Percentiles rank a stretch among this genome's conserved stretches.
Evolutionary conservation across 345 rosid genomes (phyloP).

Genomic region (Mercurialis annua): DNA sequence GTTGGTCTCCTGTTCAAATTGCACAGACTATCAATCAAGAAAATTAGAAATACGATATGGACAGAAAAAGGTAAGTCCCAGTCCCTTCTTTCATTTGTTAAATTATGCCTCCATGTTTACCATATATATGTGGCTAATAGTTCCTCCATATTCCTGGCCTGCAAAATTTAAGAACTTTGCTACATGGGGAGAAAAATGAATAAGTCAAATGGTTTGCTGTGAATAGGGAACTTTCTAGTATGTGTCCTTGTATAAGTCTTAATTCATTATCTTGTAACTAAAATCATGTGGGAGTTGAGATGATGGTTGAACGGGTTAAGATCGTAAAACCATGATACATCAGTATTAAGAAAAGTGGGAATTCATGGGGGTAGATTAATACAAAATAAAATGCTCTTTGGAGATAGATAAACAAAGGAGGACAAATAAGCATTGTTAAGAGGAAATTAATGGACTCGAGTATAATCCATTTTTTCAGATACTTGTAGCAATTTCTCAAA

Average conservation of each 20-base stretch:
- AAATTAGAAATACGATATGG: constrained; percentile 86
- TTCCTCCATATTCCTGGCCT: not conserved
- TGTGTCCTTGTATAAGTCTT: too few relatives aligned
- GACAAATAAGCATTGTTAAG: too few relatives aligned
- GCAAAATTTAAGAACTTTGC: too few relatives aligned
- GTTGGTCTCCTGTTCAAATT: constrained; percentile 89
- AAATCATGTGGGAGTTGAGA: not conserved
- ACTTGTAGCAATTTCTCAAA: too few relatives aligned
- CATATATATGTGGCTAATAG: not conserved
- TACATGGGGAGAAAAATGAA: not conserved
- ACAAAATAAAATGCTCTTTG: not conserved
- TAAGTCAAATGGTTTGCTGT: not conserved
- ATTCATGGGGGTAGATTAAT: not conserved
- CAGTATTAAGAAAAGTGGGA: not conserved
- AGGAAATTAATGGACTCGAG: too few relatives aligned
- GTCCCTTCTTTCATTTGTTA: not conserved
- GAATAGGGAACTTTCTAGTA: too few relatives aligned
- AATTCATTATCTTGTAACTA: not conserved
- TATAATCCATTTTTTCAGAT: too few relatives aligned
- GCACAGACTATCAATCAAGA: constrained; percentile 87
- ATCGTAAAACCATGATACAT: too few relatives aligned
- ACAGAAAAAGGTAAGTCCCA: constrained; percentile 69
- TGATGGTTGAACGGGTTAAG: not conserved
- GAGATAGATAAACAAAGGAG: not conserved
- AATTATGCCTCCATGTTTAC: not conserved